phyloP scores from a whole-genome alignment of 805 yeast genomes.

The Yarrowia divulgata region DNA sequence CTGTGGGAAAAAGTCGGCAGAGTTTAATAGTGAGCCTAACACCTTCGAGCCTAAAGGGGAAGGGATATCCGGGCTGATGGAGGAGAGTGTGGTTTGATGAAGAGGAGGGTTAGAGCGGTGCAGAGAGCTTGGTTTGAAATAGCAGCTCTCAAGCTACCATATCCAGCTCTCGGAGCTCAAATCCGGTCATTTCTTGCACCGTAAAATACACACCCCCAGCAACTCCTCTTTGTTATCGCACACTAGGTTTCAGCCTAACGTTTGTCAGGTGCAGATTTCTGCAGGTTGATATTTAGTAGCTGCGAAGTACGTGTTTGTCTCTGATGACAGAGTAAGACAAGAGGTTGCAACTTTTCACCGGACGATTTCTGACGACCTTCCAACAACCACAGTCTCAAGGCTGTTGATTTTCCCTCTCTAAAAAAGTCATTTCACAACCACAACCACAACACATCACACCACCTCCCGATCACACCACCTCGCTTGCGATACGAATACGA shows the following conservation, averaged over 20 bases:
- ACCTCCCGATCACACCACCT: too few relatives aligned
- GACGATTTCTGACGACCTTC: too few relatives aligned
- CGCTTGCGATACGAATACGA: too few relatives aligned
- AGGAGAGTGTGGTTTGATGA: too few relatives aligned
- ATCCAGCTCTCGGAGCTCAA: too few relatives aligned
- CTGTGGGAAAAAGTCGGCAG: conserved; percentile 2
- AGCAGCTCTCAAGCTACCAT: too few relatives aligned
- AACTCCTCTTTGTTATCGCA: conserved; percentile 11
- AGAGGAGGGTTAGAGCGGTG: not conserved
- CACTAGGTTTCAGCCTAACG: not conserved
- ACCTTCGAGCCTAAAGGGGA: conserved; percentile 36
- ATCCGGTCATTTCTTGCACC: not conserved
- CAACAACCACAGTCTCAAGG: too few relatives aligned
- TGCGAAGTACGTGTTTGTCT: not conserved
- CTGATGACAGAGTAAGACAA: too few relatives aligned
- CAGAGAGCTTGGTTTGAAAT: not conserved
- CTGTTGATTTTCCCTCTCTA: too few relatives aligned
- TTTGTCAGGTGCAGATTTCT: conserved; percentile 3
- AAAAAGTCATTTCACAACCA: too few relatives aligned
- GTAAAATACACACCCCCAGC: not conserved
- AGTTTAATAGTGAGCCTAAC: conserved; percentile 31
- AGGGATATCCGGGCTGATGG: conserved; percentile 10
- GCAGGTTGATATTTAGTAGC: conserved; percentile 20
- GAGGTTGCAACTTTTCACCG: too few relatives aligned
- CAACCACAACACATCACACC: too few relatives aligned